phyloP scores from a whole-genome alignment of 176 grass and related monocot species.

The Tuctoria greenei region DNA sequence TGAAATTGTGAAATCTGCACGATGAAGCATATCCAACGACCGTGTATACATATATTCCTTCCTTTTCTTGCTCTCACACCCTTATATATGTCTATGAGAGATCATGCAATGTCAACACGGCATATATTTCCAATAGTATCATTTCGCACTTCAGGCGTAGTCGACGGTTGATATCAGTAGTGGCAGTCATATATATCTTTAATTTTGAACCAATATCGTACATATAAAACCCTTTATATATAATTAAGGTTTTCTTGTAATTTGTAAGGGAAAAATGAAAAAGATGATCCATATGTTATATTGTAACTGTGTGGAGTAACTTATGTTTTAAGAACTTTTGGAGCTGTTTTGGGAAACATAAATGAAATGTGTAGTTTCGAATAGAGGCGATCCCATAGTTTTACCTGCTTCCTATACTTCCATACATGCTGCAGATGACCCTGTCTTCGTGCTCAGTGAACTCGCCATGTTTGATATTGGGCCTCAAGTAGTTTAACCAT shows the following conservation, averaged over 20 bases:
- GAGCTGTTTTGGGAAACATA: background rate
- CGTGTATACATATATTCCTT: background rate
- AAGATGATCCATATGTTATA: background rate
- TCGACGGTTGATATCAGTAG: background rate
- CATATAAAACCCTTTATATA: background rate
- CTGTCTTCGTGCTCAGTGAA: slow-evolving; percentile 88
- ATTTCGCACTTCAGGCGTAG: background rate
- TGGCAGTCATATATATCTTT: background rate
- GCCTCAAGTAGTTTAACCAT: slow-evolving; percentile 97
- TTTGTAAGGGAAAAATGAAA: background rate
- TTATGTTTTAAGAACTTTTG: background rate
- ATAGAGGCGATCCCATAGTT: background rate
- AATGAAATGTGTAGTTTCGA: background rate
- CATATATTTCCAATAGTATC: background rate
- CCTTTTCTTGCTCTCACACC: background rate
- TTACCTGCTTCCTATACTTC: slow-evolving; percentile 93
- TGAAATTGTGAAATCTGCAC: slow-evolving; percentile 24
- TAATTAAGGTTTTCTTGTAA: background rate
- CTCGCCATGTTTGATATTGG: slow-evolving; percentile 90
- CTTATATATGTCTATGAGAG: background rate
- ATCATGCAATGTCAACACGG: background rate
- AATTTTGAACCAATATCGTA: background rate
- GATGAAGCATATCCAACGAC: background rate
- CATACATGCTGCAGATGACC: slow-evolving; percentile 77
- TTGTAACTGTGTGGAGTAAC: background rate